Evolutionary conservation across 768 basidiomycete genomes (phyloP), one percentile per base, ranked within the genome.

Genomic region (Serendipita indica): DNA sequence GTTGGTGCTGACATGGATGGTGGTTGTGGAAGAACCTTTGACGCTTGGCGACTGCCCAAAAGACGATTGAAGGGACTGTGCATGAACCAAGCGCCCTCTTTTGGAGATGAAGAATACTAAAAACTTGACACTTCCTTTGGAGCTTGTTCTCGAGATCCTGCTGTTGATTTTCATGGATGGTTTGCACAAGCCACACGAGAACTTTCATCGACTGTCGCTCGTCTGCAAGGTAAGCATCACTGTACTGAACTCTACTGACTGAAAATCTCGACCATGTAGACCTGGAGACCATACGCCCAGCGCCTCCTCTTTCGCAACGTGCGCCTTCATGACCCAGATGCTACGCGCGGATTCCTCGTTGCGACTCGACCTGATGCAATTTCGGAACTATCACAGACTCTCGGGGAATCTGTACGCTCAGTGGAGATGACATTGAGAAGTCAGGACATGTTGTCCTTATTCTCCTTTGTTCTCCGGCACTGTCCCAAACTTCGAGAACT

Each of bases 1-100:
- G 72, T 69, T 6, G 54, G 61, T 27, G 41, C 28, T 52, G 62
- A 28, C 39, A 49, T 61, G 33, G 56, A n/a, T 20, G 34, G 20
- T 13, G 16, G 14, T 22, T 13, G 13, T 3, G 52, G 6, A 22
- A 39, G 56, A 37, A 28, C 32, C 33, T 18, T 57, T 57, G 27
- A 57, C 18, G 10, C 35, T 37, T 18, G 10, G 18, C 35, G 18
- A 10, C 10, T 37, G 10, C 35, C 35, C 10, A 10, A 37, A 18
- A 18, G 18, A 37, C 35, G n/a, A n/a, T 18, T 37, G 12, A 37
- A 18, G 12, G 18, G 35, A 37, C 35, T 10, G 18, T 10, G 35
- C 35, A 37, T n/a, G n/a, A n/a, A n/a, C n/a, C n/a, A n/a, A n/a
- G n/a, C 41, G 18, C 16, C 41, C 16, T 43, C 27, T 37, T 18